Evolutionary conservation across 1,139 yeast genomes (phyloP).

Genomic region (Candida sanyaensis): DNA sequence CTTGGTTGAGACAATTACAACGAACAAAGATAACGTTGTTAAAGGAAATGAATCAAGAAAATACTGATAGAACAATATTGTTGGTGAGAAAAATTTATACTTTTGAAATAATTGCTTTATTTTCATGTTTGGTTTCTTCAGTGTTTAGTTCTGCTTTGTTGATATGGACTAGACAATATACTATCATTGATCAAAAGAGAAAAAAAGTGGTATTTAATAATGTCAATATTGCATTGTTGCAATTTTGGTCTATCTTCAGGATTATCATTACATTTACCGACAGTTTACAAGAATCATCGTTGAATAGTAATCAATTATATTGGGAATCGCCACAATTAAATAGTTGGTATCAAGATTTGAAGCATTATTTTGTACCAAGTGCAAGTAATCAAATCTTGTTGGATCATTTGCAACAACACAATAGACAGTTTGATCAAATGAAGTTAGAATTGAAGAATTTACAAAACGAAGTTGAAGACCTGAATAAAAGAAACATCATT

Average conservation of each 20-base stretch:
- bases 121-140: constrained; percentile 26
- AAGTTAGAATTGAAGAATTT: constrained; percentile 12
- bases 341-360: constrained; percentile 15
- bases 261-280: constrained; percentile 16
- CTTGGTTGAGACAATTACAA: constrained; percentile 29
- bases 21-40: constrained; percentile 21
- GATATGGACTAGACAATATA: constrained; percentile 26
- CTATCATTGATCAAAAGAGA: constrained; percentile 30
- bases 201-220: constrained; percentile 33
- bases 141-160: constrained; percentile 26
- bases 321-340: constrained; percentile 8
- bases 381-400: constrained; percentile 13
- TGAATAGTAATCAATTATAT: constrained; percentile 9
- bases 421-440: constrained; percentile 14
- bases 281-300: constrained; percentile 13
- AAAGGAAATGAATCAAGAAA: constrained; percentile 16
- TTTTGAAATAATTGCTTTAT: constrained; percentile 25
- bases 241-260: constrained; percentile 31
- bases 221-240: constrained; percentile 31
- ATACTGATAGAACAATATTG: constrained; percentile 10
- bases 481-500: background rate
- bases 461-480: constrained; percentile 9
- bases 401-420: constrained; percentile 14
- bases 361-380: constrained; percentile 15
- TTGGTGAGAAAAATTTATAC: constrained; percentile 18